These are phyloP conservation scores for Ormosia emarginata DNA, from an alignment of 306 rosid genomes.

Conservation along the genomic window DNA sequence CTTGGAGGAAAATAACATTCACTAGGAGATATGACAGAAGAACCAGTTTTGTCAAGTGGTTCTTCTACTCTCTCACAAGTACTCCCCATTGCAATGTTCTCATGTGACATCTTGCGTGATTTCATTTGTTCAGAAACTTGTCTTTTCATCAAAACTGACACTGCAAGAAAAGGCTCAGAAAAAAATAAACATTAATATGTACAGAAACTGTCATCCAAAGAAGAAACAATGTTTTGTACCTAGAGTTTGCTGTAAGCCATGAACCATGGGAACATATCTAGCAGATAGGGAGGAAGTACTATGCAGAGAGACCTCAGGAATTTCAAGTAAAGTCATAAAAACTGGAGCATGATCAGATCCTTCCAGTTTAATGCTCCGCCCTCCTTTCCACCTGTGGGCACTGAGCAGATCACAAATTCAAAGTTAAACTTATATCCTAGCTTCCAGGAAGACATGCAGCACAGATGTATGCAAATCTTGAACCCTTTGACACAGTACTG, in stretches of 20 bases:
- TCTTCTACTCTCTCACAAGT: slow-evolving; percentile 33
- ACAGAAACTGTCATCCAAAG: slow-evolving; percentile 1
- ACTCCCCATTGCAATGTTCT: slow-evolving; percentile 9
- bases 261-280: slow-evolving; percentile 79
- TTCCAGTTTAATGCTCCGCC: slow-evolving; percentile 68
- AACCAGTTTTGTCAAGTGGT: slow-evolving; percentile 24
- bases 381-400: slow-evolving; percentile 73
- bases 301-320: slow-evolving; percentile 61
- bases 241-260: slow-evolving; percentile 79
- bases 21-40: slow-evolving; percentile 3
- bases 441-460: slow-evolving; percentile 14
- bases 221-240: slow-evolving; percentile 45
- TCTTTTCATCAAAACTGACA: slow-evolving; percentile 65
- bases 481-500: slow-evolving; percentile 1
- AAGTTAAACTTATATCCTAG: slow-evolving; percentile 3
- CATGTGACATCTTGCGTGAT: slow-evolving; percentile 12
- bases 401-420: slow-evolving; percentile 26
- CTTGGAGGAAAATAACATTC: slow-evolving; percentile 36
- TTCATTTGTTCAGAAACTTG: slow-evolving; percentile 18
- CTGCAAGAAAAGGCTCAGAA: slow-evolving; percentile 46
- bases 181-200: not conserved
- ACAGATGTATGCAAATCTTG: slow-evolving; percentile 2
- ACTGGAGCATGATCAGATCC: slow-evolving; percentile 99
- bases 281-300: slow-evolving; percentile 80
- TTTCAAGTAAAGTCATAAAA: slow-evolving; percentile 53